Base-by-base conservation (phyloP, 1,139 yeast species). In the Casaregolazyma lundiana region DNA sequence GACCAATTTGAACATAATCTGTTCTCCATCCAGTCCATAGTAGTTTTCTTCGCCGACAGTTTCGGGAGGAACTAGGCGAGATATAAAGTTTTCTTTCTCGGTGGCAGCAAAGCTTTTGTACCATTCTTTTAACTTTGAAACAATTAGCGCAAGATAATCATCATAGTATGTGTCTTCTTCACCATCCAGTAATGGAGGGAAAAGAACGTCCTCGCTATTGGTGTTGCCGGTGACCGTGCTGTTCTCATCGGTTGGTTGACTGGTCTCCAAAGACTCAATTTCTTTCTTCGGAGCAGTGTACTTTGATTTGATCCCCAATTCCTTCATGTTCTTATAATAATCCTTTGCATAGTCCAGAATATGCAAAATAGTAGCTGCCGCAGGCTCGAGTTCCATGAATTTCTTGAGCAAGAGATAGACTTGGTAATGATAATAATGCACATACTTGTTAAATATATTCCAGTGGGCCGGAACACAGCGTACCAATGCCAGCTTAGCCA, bases 91-190 rank as follows among this genome's bases (percentile, higher is more conserved):
- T 26, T 67, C 70, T 22, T 78, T 75, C 58, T 89, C 96, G 34
- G 81, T 79, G 21, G 71, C 66, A 44, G 81, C 78, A 52, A 89
- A 71, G 53, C 80, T 84, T 5, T 64, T 63, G 64, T 84, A 78
- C 97, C 96, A 89, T 65, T 86, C 95, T 29, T 77, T 78, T 77
- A 87, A 81, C 62, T 87, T 88, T 37, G 68, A 66, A 11, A 84
- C 76, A 46, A 88, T 78, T 45, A 87, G 75, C 51, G 75, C 73
- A 61, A 86, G 70, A 58, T 88, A 89, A 59, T 89, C 96, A 43
- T 78, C 84, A 59, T 75, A 48, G 71, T 78, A 52, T 66, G 73
- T 81, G 54, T 84, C 78, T 44, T 80, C 82, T 44, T 82, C 85
- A 16, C 96, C 96, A 44, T 71, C 76, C 8, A 71, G 60, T 35